These are phyloP conservation scores for Penicillium digitatum DNA, from an alignment of 2,329 filamentous ascomycete species.

Conservation along the genomic window DNA sequence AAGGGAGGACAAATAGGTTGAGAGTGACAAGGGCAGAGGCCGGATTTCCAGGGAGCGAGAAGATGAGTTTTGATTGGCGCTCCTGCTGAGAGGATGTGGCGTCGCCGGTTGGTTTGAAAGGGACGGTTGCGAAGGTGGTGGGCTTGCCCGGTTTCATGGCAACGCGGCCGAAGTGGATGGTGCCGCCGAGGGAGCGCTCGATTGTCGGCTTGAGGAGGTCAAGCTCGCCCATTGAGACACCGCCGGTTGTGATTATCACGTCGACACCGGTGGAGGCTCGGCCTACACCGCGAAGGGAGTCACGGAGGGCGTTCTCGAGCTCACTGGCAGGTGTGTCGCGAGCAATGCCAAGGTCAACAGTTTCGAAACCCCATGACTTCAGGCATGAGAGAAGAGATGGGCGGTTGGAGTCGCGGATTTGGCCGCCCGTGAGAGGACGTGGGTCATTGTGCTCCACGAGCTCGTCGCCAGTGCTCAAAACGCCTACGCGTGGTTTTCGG, in stretches of 20 bases:
- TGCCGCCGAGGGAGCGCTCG: constrained; percentile 81
- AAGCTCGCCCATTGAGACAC: constrained; percentile 96
- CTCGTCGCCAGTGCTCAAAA: constrained; percentile 92
- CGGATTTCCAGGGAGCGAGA: constrained; percentile 89
- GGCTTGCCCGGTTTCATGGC: constrained; percentile 98
- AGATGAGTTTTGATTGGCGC: constrained; percentile 66
- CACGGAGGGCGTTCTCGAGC: constrained; percentile 72
- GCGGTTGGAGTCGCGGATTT: constrained; percentile 91
- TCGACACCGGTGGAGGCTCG: constrained; percentile 56
- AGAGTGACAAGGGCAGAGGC: constrained; percentile 90
- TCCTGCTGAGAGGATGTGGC: constrained; percentile 46
- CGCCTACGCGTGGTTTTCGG: constrained; percentile 71
- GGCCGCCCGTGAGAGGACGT: constrained; percentile 64
- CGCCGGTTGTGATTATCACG: constrained; percentile 84
- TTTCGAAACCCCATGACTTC: constrained; percentile 68
- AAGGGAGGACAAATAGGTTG: constrained; percentile 87
- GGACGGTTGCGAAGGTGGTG: constrained; percentile 90
- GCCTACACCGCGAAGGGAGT: constrained; percentile 58
- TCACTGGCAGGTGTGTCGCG: constrained; percentile 54
- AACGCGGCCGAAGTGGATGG: constrained; percentile 93
- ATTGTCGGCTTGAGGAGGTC: constrained; percentile 96
- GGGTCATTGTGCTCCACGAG: constrained; percentile 69
- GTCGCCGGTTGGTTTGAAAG: constrained; percentile 52
- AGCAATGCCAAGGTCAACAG: constrained; percentile 81
- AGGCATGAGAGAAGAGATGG: constrained; percentile 80